Evolutionary conservation across 441 rosid genomes (phyloP).

Genomic region (Breynia disticha): DNA sequence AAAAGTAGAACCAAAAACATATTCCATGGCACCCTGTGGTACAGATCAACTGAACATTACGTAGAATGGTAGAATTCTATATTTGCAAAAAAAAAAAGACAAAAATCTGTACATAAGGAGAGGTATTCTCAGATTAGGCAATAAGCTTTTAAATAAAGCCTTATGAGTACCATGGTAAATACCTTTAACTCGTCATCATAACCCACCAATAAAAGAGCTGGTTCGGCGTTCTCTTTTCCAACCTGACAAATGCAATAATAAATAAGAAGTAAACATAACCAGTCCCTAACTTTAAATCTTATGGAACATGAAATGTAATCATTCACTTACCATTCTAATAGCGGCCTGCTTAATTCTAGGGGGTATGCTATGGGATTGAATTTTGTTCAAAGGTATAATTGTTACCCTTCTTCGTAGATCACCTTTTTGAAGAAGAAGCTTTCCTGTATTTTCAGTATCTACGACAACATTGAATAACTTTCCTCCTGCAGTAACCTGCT

Average conservation of each 20-base stretch:
- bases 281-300: too few species aligned
- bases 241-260: slow-evolving; percentile 39
- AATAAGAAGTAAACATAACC: slow-evolving; percentile 2
- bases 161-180: slow-evolving; percentile 1
- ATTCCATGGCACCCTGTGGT: slow-evolving; percentile 88
- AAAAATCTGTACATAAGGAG: too few species aligned
- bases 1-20: slow-evolving; percentile 89
- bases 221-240: slow-evolving; percentile 83
- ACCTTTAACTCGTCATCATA: slow-evolving; percentile 75
- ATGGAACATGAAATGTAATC: slow-evolving; percentile 9
- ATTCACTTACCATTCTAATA: slow-evolving; percentile 57
- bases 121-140: too few species aligned
- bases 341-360: slow-evolving; percentile 68
- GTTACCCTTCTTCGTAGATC: slow-evolving; percentile 88
- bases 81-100: not conserved
- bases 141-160: not conserved
- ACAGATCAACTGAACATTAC: slow-evolving; percentile 9
- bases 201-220: slow-evolving; percentile 90
- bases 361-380: slow-evolving; percentile 49
- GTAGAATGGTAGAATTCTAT: not conserved
- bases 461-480: slow-evolving; percentile 87
- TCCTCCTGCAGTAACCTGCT: slow-evolving; percentile 94
- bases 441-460: slow-evolving; percentile 88
- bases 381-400: slow-evolving; percentile 90
- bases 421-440: slow-evolving; percentile 89